Evolutionary conservation across 805 yeast genomes (phyloP), one percentile per base, ranked within the genome.

Genomic region (Saturnispora saitoi): DNA sequence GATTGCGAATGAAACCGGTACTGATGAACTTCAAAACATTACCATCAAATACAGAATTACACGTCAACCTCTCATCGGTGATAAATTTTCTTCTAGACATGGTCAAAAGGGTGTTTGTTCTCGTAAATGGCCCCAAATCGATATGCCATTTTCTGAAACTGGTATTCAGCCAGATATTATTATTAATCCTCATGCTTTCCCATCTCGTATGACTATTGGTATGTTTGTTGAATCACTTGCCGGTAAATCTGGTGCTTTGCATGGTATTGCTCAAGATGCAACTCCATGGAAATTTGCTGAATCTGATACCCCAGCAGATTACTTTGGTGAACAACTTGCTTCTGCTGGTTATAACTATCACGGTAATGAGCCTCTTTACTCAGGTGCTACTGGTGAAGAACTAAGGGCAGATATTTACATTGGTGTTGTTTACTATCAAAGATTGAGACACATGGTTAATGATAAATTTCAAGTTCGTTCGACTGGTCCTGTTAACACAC

Each of bases 181-280:
- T 63, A 93, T 93, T 63, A 93, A 93, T 66, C 99, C 99, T 3
- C 99, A 91, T 67, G 99, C 98, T 56, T 93, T 91, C 91, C 99
- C 99, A 58, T 91, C 98, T 43, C 93, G 99, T 75, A 93, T 93
- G 99, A 93, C 99, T 11, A 91, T 93, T 68, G 99, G 99, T 73
- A 93, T 93, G 98, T 93, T 93, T 70, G 97, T 93, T 43, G 99
- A 93, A 70, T 85, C 95, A 47, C 70, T 93, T 49, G 98, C 99
- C n/a, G 99, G 99, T 63, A 93, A 93, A 68, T 93, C 98, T 4
- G 99, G 99, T 66, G 96, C 96, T 6, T 71, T 93, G 60, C 99
- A 93, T 58, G 99, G 99, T 61, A 83, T 90, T 63, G 95, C 98
- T 1, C 98, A 91, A 61, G 98, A 93, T 63, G 80, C 95, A 39